A percentile compares a stretch with the other conserved stretches of the same genome.
These are phyloP conservation scores for Citeromyces hawaiiensis DNA, from an alignment of 1,139 yeast species.

Conservation along the genomic window DNA sequence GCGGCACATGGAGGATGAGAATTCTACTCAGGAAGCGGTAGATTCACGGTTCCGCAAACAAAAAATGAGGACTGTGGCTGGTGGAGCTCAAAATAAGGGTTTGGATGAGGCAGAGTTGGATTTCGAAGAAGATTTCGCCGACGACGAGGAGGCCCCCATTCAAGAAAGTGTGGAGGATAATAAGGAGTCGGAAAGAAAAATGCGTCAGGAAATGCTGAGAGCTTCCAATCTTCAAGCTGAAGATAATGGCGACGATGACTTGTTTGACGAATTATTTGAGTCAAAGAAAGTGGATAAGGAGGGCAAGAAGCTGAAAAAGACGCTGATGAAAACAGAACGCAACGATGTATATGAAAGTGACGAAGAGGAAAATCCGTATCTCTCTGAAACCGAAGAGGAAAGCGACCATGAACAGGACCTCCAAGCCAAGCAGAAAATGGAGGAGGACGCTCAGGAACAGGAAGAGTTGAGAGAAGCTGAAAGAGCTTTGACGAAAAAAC, in stretches of 20 bases:
- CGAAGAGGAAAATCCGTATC: slow-evolving; percentile 80
- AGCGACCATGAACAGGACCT: slow-evolving; percentile 28
- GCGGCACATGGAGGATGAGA: slow-evolving; percentile 55
- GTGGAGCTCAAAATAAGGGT: slow-evolving; percentile 38
- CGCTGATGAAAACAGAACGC: slow-evolving; percentile 76
- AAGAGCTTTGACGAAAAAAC: not conserved
- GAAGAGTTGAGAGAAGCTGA: slow-evolving; percentile 8
- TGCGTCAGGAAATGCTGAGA: slow-evolving; percentile 80
- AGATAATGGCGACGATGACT: slow-evolving; percentile 37
- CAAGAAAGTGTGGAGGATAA: slow-evolving; percentile 88
- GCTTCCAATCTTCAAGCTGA: slow-evolving; percentile 61
- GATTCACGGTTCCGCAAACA: slow-evolving; percentile 30
- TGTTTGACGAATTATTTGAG: slow-evolving; percentile 53
- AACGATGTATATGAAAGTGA: slow-evolving; percentile 86
- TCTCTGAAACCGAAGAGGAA: slow-evolving; percentile 63
- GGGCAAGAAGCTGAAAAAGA: slow-evolving; percentile 76
- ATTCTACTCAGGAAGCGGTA: slow-evolving; percentile 23
- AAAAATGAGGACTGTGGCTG: slow-evolving; percentile 51
- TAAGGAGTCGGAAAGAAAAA: slow-evolving; percentile 75
- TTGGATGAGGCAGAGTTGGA: slow-evolving; percentile 89
- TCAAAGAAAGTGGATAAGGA: slow-evolving; percentile 80
- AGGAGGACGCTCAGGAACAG: slow-evolving; percentile 17
- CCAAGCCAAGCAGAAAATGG: slow-evolving; percentile 30
- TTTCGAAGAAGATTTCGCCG: slow-evolving; percentile 94
- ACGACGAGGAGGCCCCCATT: slow-evolving; percentile 97